Base-by-base conservation (phyloP, 2,329 filamentous ascomycete species). In the Neoascochyta sp. region DNA sequence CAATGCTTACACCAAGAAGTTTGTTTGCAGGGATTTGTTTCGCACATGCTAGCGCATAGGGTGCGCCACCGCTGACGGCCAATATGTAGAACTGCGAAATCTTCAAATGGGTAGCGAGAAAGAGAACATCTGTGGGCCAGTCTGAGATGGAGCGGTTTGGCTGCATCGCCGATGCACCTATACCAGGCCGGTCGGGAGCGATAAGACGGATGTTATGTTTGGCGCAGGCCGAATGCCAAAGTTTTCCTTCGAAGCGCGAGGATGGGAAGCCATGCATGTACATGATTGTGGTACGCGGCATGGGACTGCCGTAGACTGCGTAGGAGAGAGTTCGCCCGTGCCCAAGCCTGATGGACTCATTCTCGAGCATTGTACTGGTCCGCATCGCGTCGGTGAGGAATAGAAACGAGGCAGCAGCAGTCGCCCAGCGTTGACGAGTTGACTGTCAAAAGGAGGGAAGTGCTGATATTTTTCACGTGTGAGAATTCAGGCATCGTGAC, bases 31-130 rank as follows among this genome's bases (percentile, higher is more conserved):
- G 58, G 10, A 73, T 43, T 4, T 40, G 36, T 22, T 60, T 54
- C 9, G 69, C 60, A 40, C 69, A 74, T 13, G 69, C 70, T 8
- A 73, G 46, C 2, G 63, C 62, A 41, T 69, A 73, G 1, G 70
- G 67, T 2, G 67, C 66, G 12, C 71, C 71, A 6, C 69, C 70
- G 0, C 65, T 70, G 4, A 62, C 50, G 2, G 68, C 69, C 5
- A 73, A 38, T 13, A 74, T 52, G 10, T 61, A 58, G 45, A 69
- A 74, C 4, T 53, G 40, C 4, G 52, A 32, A 10, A 73, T 36
- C 4, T 60, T 50, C 7, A 73, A 56, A 34, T 68, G 57, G 2
- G 62, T 40, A 5, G 62, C 59, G 5, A 74, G 57, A 1, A 50
- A 49, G 10, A 62, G 38, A 3, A 73, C 44, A 32, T 74, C 69